Evolutionary conservation across 495 filamentous ascomycete species (phyloP), one percentile per base, ranked within the genome.

Genomic region (Penicillium desertorum): DNA sequence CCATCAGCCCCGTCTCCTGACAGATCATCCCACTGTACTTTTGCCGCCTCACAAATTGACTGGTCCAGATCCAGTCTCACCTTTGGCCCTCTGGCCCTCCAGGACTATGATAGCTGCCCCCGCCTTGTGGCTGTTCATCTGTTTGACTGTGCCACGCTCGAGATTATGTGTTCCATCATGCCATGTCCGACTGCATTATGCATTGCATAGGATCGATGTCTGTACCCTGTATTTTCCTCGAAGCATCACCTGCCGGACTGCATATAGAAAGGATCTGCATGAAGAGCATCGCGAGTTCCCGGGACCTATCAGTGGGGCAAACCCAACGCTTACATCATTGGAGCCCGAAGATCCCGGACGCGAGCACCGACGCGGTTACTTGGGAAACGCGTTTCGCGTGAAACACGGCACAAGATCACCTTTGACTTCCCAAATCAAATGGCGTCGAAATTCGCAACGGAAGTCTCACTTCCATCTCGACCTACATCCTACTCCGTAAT

Each of bases 321-420:
- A 29, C 3, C 43, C 32, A 47, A 17, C 23, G 20, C 34, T 47
- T 59, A 51, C 58, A 66, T 62, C 61, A 64, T 63, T 55, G 51
- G 46, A 62, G 36, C 55, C 47, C 48, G 63, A 62, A 25, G 59
- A 62, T 66, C 65, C 64, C 43, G 52, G 63, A 68, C 58, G 65
- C 63, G 60, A 65, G 57, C 44, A 43, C 57, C 57, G 54, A 64
- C 66, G 62, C 66, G 66, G 66, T 69, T 69, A 69, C 66, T 69
- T 61, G 47, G 66, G 66, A 67, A 67, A 69, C 66, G 66, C 66
- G 64, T 62, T 44, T 63, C 59, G 62, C 64, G 56, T 60, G 56
- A 54, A 62, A 50, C 43, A 57, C 45, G 48, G 54, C 27, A 65
- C 37, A 54, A 39, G 0, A 46, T 50, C 16, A 22, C 37, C 16